These are phyloP conservation scores for Candida ipomoeae DNA, from an alignment of 805 yeast genomes.

Conservation along the genomic window DNA sequence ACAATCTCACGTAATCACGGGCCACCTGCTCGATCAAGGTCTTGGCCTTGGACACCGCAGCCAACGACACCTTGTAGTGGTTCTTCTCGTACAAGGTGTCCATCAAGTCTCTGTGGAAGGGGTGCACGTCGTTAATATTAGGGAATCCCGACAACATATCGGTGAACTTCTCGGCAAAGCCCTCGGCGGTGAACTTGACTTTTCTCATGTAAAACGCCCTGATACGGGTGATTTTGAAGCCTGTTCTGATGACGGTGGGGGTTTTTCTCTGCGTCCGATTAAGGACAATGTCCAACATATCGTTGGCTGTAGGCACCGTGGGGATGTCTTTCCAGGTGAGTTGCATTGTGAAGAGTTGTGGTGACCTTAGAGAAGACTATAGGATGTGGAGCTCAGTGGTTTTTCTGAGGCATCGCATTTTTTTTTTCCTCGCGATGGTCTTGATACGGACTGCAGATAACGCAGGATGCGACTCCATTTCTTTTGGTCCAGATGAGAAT, in stretches of 20 bases:
- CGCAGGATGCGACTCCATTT: neutral
- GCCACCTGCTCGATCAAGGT: conserved; percentile 92
- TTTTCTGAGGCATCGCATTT: conserved; percentile 11
- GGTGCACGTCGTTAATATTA: conserved; percentile 94
- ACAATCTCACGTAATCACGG: conserved; percentile 88
- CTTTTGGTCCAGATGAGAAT: neutral
- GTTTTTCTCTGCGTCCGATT: conserved; percentile 98
- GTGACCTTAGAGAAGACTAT: conserved; percentile 1
- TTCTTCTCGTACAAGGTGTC: conserved; percentile 97
- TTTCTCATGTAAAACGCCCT: conserved; percentile 98
- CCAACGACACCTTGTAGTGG: conserved; percentile 94
- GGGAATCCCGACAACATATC: conserved; percentile 89
- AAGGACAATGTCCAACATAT: conserved; percentile 91
- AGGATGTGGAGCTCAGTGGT: neutral
- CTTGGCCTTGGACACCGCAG: conserved; percentile 91
- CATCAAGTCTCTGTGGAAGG: conserved; percentile 96
- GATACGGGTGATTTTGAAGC: conserved; percentile 93
- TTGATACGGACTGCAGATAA: conserved; percentile 1
- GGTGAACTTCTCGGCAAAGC: conserved; percentile 87
- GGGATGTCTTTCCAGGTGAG: conserved; percentile 98
- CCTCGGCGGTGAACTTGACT: conserved; percentile 94
- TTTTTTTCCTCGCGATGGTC: conserved; percentile 10
- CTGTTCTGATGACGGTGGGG: conserved; percentile 97
- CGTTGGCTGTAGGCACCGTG: conserved; percentile 86
- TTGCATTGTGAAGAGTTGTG: conserved; percentile 57